Base-by-base conservation (phyloP, 2,329 filamentous ascomycete species). In the Gaeumannomyces sp. region DNA sequence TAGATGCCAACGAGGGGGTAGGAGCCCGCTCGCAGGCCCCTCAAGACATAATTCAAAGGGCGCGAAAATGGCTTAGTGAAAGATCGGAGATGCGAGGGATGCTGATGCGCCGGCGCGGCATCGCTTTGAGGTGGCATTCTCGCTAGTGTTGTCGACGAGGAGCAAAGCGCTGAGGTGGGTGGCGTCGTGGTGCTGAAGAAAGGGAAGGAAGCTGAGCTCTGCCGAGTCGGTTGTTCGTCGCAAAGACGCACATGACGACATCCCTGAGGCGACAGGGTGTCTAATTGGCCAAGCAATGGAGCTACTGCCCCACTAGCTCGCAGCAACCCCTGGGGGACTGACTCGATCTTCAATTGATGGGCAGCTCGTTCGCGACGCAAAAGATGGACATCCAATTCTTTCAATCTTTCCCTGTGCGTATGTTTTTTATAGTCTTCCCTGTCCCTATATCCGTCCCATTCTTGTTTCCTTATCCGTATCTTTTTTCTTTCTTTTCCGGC, bases 1-100 rank as follows among this genome's bases (percentile, higher is more conserved):
- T 86, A 87, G 72, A 97, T 88, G 68, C 95, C 94, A 77, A 89
- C 80, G 63, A 88, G 72, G 25, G 86, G 86, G 68, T 85, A 88
- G 4, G 80, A 81, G 2, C 79, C 82, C 1, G 83, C 81, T 58
- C 76, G 67, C 65, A 76, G 70, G 16, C 78, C 82, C 62, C 82
- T 77, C 56, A 69, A 74, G 59, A 81, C 60, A 71, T 83, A 84
- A 60, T 71, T 70, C 50, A 75, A 69, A 4, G 78, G 78, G 14
- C 79, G 75, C 61, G 45, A 53, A 25, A 53, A 11, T 7, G 19
- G 45, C 22, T 22, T 45, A 14, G 38, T 8, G 4, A 45, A 7
- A 3, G 38, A 45, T 7, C 19, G 38, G 4, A 45, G 2, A 22
- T n/a, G 45, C 45, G 45, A n/a, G 19, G 19, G 22, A 22, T 25